Conservation (phyloP, 129 eudicot species). For the Tagetes erecta region DNA sequence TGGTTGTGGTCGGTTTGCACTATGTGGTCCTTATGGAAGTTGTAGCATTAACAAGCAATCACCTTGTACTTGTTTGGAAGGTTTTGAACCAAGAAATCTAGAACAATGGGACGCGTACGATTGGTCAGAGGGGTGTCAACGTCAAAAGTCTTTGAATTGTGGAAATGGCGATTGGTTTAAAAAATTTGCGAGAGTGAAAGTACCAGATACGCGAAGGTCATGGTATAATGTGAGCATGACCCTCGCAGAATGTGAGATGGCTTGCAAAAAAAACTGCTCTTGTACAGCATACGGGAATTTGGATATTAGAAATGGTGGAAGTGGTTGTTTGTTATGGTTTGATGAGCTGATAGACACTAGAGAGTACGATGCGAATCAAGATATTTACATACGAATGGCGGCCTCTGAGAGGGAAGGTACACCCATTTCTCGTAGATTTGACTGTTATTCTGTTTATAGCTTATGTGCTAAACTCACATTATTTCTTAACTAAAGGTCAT, state of each 20-base stretch:
- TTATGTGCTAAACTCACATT: too few relatives aligned
- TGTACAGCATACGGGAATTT: conserved; percentile 46
- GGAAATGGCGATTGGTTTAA: conserved; percentile 22
- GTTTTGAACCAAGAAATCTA: conserved; percentile 23
- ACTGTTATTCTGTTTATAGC: too few relatives aligned
- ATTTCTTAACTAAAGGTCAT: neutral
- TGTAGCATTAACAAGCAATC: conserved; percentile 17
- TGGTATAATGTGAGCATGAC: conserved; percentile 27
- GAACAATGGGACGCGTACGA: conserved; percentile 18
- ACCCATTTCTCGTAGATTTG: neutral
- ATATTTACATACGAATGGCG: conserved; percentile 27
- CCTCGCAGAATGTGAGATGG: conserved; percentile 28
- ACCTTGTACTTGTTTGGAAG: conserved; percentile 31
- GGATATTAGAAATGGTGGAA: conserved; percentile 27
- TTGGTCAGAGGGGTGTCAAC: conserved; percentile 33
- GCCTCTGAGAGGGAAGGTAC: conserved; percentile 22
- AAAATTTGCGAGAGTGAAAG: conserved; percentile 19
- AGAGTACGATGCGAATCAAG: conserved; percentile 3
- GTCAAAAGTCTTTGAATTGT: conserved; percentile 19
- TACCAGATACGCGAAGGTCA: conserved; percentile 35
- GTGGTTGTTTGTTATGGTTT: conserved; percentile 59
- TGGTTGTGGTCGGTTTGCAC: conserved; percentile 17
- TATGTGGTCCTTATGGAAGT: conserved; percentile 27
- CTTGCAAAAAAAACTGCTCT: conserved; percentile 43
- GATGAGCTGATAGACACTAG: conserved; percentile 34